Evolutionary conservation across 257 asterid genomes (phyloP).

Genomic region (Solanum sejunctum): DNA sequence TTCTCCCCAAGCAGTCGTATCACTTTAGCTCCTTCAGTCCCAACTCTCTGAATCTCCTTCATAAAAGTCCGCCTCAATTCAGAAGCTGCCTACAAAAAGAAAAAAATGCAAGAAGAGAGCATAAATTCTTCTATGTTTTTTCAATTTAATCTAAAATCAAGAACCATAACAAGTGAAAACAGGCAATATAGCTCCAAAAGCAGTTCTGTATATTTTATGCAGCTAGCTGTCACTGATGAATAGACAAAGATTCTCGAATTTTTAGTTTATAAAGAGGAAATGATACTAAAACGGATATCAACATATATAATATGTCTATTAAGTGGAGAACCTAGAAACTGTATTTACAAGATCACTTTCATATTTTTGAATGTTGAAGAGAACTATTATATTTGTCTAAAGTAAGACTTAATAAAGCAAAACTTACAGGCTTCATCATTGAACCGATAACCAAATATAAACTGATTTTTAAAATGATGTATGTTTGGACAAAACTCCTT

Average conservation of each 20-base stretch:
- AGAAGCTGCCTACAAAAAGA: constrained; percentile 50
- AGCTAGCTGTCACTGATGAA: background rate
- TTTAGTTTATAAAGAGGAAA: background rate
- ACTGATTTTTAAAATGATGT: background rate
- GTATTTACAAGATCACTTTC: background rate
- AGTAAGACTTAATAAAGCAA: background rate
- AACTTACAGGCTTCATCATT: background rate
- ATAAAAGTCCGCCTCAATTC: constrained; percentile 62
- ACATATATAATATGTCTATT: background rate
- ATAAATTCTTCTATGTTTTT: background rate
- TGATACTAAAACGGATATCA: background rate
- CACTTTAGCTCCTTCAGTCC: constrained; percentile 77
- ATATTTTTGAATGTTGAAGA: background rate
- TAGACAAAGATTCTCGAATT: background rate
- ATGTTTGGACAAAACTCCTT: background rate
- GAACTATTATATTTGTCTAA: background rate
- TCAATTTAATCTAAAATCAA: background rate
- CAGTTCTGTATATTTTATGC: background rate
- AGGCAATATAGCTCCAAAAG: background rate
- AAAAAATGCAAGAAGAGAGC: background rate
- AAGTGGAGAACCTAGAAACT: background rate
- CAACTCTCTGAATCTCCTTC: constrained; percentile 64
- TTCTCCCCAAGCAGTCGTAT: constrained; percentile 60
- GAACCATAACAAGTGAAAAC: background rate
- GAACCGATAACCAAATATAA: background rate